Conservation (phyloP, 2,329 filamentous ascomycete genomes). For the Xenoacremonium recifei region DNA sequence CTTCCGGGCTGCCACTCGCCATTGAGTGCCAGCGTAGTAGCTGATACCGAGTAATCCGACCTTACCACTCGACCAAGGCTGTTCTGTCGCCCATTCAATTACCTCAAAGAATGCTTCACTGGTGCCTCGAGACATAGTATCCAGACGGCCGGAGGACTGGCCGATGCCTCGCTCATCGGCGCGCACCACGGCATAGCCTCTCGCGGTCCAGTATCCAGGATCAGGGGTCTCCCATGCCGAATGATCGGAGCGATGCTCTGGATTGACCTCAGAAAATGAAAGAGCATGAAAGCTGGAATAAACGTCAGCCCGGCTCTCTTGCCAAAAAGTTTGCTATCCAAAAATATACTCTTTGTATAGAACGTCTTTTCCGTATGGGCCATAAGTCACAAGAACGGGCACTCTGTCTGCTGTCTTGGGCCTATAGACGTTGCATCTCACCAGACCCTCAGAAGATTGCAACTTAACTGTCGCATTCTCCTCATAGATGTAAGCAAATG, state of each 20-base stretch:
- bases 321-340: too few relatives aligned
- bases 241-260: slow-evolving; percentile 51
- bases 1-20: slow-evolving; percentile 46
- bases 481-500: slow-evolving; percentile 40
- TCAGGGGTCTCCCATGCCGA: slow-evolving; percentile 61
- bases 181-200: slow-evolving; percentile 55
- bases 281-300: slow-evolving; percentile 6
- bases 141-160: slow-evolving; percentile 45
- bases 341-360: slow-evolving; percentile 51
- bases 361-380: slow-evolving; percentile 73
- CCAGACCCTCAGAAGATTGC: slow-evolving; percentile 27
- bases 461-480: slow-evolving; percentile 34
- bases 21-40: slow-evolving; percentile 48
- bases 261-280: slow-evolving; percentile 49
- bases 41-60: slow-evolving; percentile 47
- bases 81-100: slow-evolving; percentile 47
- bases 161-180: slow-evolving; percentile 50
- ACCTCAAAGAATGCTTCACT: slow-evolving; percentile 49
- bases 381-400: slow-evolving; percentile 69
- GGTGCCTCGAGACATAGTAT: slow-evolving; percentile 49
- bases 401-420: slow-evolving; percentile 28
- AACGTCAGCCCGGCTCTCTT: too few relatives aligned
- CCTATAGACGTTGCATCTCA: slow-evolving; percentile 39
- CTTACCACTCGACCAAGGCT: slow-evolving; percentile 46
- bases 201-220: slow-evolving; percentile 52